phyloP scores from a whole-genome alignment of 2,329 filamentous ascomycete species.

The Monilinia fructicola region DNA sequence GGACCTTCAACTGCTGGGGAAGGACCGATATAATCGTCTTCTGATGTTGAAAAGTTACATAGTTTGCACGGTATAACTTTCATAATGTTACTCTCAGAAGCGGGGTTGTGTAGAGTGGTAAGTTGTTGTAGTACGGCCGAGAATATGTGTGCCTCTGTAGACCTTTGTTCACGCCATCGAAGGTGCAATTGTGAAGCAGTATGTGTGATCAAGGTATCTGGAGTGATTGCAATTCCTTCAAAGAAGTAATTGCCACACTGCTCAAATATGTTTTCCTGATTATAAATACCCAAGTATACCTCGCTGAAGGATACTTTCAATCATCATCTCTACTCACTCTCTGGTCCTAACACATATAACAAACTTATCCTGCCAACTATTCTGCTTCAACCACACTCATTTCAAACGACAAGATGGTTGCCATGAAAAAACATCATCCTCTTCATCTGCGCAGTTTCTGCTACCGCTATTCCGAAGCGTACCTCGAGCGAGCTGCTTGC shows the following conservation, averaged over 20 bases:
- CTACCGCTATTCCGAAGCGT: conserved; percentile 25
- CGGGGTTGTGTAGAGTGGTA: background rate
- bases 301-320: background rate
- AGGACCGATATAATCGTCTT: conserved; percentile 5
- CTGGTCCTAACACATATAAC: background rate
- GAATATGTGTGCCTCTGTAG: background rate
- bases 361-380: background rate
- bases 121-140: background rate
- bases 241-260: background rate
- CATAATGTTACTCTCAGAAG: conserved; percentile 1
- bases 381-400: no score
- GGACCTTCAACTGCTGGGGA: background rate
- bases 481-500: conserved; percentile 23
- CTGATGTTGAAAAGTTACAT: conserved; percentile 14
- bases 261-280: background rate
- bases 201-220: background rate
- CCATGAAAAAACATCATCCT: conserved; percentile 29
- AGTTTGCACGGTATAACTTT: background rate
- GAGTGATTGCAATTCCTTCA: background rate
- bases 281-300: conserved; percentile 3
- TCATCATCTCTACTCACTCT: background rate
- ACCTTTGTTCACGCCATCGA: background rate
- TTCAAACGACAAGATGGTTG: conserved; percentile 26
- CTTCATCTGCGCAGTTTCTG: conserved; percentile 25
- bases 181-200: background rate